A percentile compares a stretch with the other conserved stretches of the same genome.
These are phyloP conservation scores for Aspergillus amoenus DNA, from an alignment of 2,329 filamentous ascomycete species.

Conservation along the genomic window DNA sequence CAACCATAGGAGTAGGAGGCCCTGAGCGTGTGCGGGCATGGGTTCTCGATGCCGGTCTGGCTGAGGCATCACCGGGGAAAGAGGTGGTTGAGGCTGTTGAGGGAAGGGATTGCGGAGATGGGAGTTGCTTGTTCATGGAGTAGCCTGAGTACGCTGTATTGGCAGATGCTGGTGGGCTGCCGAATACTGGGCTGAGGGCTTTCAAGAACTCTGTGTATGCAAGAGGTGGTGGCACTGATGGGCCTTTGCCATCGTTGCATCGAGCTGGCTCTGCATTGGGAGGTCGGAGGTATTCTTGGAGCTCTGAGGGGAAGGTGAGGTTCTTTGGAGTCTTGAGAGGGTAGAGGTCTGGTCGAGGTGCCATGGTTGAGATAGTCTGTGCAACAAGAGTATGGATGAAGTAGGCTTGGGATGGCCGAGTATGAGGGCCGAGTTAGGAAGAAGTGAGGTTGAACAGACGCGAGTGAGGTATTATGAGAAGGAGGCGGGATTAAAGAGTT, in stretches of 20 bases:
- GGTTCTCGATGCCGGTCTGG: not conserved
- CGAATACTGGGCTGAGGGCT: slow-evolving; percentile 16
- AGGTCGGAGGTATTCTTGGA: slow-evolving; percentile 10
- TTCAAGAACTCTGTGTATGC: slow-evolving; percentile 21
- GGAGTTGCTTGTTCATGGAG: slow-evolving; percentile 8
- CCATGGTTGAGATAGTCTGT: slow-evolving; percentile 10
- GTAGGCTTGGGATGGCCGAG: no score
- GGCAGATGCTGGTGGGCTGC: slow-evolving; percentile 6
- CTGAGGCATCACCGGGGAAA: slow-evolving; percentile 1
- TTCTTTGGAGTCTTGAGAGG: slow-evolving; percentile 16
- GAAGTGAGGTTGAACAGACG: not conserved
- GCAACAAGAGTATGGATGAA: not conserved
- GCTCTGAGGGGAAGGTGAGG: slow-evolving; percentile 18
- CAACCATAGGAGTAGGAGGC: slow-evolving; percentile 6
- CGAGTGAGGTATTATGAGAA: not conserved
- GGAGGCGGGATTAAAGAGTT: not conserved
- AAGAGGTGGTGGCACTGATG: slow-evolving; percentile 18
- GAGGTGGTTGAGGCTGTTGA: slow-evolving; percentile 15
- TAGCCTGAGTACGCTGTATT: slow-evolving; percentile 8
- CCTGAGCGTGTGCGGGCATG: slow-evolving; percentile 6
- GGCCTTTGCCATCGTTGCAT: slow-evolving; percentile 12
- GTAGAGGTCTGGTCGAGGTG: slow-evolving; percentile 17
- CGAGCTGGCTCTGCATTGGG: slow-evolving; percentile 1
- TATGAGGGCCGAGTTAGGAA: not conserved
- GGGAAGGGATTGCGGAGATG: slow-evolving; percentile 16